These are phyloP conservation scores for Ustilago xerochloae DNA, from an alignment of 1,284 basidiomycete genomes.

Conservation along the genomic window DNA sequence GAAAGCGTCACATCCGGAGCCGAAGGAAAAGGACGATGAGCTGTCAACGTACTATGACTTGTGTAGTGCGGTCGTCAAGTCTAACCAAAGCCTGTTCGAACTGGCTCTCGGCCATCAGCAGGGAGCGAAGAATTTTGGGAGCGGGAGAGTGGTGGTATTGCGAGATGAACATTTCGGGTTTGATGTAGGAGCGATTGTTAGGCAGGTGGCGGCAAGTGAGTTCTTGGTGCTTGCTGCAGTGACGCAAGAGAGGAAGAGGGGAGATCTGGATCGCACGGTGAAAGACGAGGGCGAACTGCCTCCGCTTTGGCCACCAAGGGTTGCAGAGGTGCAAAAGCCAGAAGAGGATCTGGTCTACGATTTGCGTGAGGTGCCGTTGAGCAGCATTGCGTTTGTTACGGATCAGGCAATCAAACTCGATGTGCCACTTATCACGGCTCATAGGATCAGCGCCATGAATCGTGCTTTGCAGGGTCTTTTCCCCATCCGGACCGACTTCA, in stretches of 20 bases:
- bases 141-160: constrained; percentile 85
- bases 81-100: constrained; percentile 77
- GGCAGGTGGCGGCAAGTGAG: constrained; percentile 73
- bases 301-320: constrained; percentile 38
- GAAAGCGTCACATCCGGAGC: constrained; percentile 75
- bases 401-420: constrained; percentile 75
- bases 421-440: constrained; percentile 63
- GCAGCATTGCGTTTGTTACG: constrained; percentile 83
- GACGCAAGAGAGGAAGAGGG: constrained; percentile 72
- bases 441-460: constrained; percentile 75
- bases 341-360: constrained; percentile 74
- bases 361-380: constrained; percentile 76
- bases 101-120: constrained; percentile 76
- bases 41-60: constrained; percentile 83
- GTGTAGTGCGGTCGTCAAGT: constrained; percentile 76
- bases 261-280: constrained; percentile 17
- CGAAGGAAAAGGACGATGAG: constrained; percentile 73
- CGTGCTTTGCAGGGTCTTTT: constrained; percentile 46
- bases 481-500: constrained; percentile 14
- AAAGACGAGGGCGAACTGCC: constrained; percentile 1
- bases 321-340: constrained; percentile 2
- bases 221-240: constrained; percentile 82
- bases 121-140: constrained; percentile 76
- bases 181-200: constrained; percentile 81
- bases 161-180: constrained; percentile 78